Conservation (phyloP, 2,329 filamentous ascomycete genomes). For the Botryotinia convoluta region DNA sequence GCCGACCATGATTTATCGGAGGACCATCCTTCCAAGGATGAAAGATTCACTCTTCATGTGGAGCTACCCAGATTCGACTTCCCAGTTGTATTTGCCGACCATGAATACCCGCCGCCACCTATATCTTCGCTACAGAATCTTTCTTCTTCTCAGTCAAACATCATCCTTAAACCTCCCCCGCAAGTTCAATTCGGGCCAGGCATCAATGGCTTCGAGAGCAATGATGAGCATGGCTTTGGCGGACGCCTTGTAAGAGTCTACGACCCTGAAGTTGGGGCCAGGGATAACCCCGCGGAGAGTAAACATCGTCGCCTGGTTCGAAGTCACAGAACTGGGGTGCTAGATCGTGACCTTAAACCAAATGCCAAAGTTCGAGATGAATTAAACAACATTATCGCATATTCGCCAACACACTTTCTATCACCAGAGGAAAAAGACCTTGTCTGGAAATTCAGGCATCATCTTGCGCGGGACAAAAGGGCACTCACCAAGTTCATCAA, state of each 20-base stretch:
- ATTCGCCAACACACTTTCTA: conserved; percentile 85
- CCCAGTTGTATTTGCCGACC: conserved; percentile 89
- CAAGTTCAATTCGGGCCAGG: conserved; percentile 89
- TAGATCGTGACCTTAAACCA: conserved; percentile 93
- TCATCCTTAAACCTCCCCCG: conserved; percentile 75
- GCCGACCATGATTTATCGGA: conserved; percentile 42
- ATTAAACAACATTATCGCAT: conserved; percentile 84
- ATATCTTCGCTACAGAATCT: conserved; percentile 71
- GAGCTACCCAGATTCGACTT: conserved; percentile 96
- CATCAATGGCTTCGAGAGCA: conserved; percentile 67
- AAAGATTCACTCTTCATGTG: conserved; percentile 79
- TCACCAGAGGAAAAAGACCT: conserved; percentile 91
- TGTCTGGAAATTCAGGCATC: conserved; percentile 96
- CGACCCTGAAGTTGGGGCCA: conserved; percentile 85
- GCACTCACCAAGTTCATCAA: conserved; percentile 97
- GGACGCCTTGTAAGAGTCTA: conserved; percentile 79
- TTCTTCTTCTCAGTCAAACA: conserved; percentile 61
- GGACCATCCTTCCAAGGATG: conserved; percentile 42
- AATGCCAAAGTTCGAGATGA: conserved; percentile 96
- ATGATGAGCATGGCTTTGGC: conserved; percentile 45
- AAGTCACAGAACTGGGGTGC: conserved; percentile 83
- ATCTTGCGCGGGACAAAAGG: conserved; percentile 86
- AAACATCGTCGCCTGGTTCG: conserved; percentile 91
- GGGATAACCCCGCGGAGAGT: conserved; percentile 89
- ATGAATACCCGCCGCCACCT: conserved; percentile 84